These are phyloP conservation scores for Diaporthe sp. DNA, from an alignment of 2,329 filamentous ascomycete genomes.

Conservation along the genomic window DNA sequence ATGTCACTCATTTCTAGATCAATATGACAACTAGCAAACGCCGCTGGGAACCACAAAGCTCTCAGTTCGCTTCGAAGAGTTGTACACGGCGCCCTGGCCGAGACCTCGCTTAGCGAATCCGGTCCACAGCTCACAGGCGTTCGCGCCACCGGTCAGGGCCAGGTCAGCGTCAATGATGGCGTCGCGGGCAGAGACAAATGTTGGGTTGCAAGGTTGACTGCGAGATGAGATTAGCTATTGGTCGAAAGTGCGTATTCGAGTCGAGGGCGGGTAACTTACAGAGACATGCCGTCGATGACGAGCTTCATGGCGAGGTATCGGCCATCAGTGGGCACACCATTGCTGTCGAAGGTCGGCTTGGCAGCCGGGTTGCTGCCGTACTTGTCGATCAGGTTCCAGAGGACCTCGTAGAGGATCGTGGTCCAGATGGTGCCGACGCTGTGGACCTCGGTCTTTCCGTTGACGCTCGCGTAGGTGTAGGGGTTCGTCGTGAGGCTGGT, in stretches of 20 bases:
- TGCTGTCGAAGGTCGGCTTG: conserved; percentile 56
- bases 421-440: conserved; percentile 67
- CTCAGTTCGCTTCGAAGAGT: conserved; percentile 48
- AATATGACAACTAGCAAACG: conserved; percentile 41
- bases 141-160: conserved; percentile 64
- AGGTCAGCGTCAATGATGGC: conserved; percentile 70
- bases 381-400: conserved; percentile 71
- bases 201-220: conserved; percentile 68
- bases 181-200: conserved; percentile 65
- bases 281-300: conserved; percentile 64
- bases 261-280: conserved; percentile 49
- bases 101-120: conserved; percentile 71
- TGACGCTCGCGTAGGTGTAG: conserved; percentile 61
- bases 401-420: conserved; percentile 66
- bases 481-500: conserved; percentile 65
- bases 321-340: conserved; percentile 66
- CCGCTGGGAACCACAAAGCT: conserved; percentile 49
- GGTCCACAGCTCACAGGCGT: conserved; percentile 67
- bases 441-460: conserved; percentile 59
- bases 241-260: too few relatives aligned
- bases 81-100: conserved; percentile 55
- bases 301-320: conserved; percentile 67
- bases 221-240: too few relatives aligned
- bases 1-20: background rate
- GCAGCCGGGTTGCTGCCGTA: conserved; percentile 63